Conservation (phyloP, 2,329 filamentous ascomycete genomes). For the Cyclaneusma minus region DNA sequence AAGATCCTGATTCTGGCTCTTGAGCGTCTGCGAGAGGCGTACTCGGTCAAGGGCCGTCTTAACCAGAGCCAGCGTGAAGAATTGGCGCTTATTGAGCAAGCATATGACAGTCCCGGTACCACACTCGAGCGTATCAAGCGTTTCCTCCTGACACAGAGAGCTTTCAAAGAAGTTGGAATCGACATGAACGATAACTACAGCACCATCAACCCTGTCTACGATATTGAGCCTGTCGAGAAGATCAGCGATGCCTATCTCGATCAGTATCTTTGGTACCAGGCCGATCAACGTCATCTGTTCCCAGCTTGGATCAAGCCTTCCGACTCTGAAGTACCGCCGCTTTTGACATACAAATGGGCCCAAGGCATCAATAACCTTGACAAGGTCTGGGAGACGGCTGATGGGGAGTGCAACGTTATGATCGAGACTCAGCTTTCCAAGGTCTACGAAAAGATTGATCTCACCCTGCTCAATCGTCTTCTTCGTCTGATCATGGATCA, state of each 20-base stretch:
- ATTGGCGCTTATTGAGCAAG: conserved; percentile 90
- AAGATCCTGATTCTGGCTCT: conserved; percentile 95
- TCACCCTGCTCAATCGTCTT: conserved; percentile 86
- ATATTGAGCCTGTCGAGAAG: conserved; percentile 98
- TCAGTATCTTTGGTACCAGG: conserved; percentile 98
- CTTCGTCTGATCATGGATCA: conserved; percentile 97
- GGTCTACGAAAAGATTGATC: conserved; percentile 97
- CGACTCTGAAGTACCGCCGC: conserved; percentile 88
- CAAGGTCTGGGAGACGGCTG: conserved; percentile 83
- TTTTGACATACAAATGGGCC: conserved; percentile 96
- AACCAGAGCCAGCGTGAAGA: conserved; percentile 98
- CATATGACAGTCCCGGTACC: conserved; percentile 93
- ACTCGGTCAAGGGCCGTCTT: conserved; percentile 90
- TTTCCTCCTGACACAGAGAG: conserved; percentile 88
- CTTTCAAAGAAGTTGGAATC: conserved; percentile 98
- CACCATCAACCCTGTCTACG: conserved; percentile 97
- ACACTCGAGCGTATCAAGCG: conserved; percentile 94
- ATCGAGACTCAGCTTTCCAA: conserved; percentile 98
- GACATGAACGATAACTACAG: conserved; percentile 99
- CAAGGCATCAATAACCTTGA: conserved; percentile 98
- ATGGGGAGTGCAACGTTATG: conserved; percentile 97
- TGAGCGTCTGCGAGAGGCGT: conserved; percentile 84
- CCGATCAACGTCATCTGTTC: conserved; percentile 92
- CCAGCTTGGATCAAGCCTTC: conserved; percentile 99
- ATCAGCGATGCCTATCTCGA: conserved; percentile 98